Conservation (phyloP, 805 yeast genomes). For the Candida ortonii region DNA sequence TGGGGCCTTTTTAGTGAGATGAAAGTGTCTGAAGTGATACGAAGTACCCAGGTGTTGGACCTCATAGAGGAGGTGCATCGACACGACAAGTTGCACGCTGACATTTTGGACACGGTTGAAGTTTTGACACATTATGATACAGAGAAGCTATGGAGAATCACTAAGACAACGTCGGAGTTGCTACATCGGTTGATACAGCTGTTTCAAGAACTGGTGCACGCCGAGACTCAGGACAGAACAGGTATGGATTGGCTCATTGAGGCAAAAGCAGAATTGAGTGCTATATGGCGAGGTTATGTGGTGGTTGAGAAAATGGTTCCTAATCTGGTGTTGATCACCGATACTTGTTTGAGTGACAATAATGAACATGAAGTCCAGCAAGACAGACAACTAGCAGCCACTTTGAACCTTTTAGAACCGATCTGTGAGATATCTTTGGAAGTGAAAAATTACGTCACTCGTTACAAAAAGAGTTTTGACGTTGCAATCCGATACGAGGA, state of each 20-base stretch:
- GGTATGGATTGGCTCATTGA: slow-evolving; percentile 1
- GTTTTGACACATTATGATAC: too few relatives aligned
- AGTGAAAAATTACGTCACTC: slow-evolving; percentile 28
- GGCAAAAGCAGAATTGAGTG: slow-evolving; percentile 14
- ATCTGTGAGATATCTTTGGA: slow-evolving; percentile 30
- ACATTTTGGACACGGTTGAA: too few relatives aligned
- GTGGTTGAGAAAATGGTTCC: slow-evolving; percentile 35
- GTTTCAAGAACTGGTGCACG: too few relatives aligned
- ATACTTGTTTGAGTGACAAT: slow-evolving; percentile 29
- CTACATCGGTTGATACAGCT: too few relatives aligned
- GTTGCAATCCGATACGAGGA: slow-evolving; percentile 44
- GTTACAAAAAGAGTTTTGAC: slow-evolving; percentile 36
- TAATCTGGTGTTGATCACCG: slow-evolving; percentile 32
- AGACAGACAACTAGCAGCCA: too few relatives aligned
- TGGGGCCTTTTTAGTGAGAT: too few relatives aligned
- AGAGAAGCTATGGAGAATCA: too few relatives aligned
- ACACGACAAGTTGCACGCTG: too few relatives aligned
- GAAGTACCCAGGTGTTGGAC: too few relatives aligned
- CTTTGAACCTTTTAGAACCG: slow-evolving; percentile 20
- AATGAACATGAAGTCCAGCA: slow-evolving; percentile 2
- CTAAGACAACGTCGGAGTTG: too few relatives aligned
- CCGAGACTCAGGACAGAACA: neutral
- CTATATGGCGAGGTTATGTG: slow-evolving; percentile 31
- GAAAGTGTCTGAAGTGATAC: too few relatives aligned
- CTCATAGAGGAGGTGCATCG: too few relatives aligned